Conservation (phyloP, 805 yeast genomes). For the Clavispora asparagi region DNA sequence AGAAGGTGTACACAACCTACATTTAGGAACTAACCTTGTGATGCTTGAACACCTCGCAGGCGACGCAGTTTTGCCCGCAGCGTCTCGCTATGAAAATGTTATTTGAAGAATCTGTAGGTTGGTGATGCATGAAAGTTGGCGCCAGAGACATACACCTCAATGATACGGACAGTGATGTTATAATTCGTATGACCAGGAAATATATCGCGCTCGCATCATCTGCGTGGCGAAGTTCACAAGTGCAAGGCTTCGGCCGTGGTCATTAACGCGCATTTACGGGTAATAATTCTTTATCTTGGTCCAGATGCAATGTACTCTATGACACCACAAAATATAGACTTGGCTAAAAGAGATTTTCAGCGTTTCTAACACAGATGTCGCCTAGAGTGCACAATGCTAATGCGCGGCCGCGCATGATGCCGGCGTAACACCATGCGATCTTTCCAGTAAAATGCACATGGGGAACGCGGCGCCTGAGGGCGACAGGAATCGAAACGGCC, state of each 20-base stretch:
- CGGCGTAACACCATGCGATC: not conserved
- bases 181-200: no score
- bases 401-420: not conserved
- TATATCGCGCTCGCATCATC: no score
- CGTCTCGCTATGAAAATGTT: not conserved
- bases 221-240: no score
- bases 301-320: not conserved
- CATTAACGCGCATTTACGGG: no score
- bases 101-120: not conserved
- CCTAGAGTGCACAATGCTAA: not conserved
- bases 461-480: not conserved
- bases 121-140: not conserved
- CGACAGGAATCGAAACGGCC: not conserved
- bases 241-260: no score
- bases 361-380: not conserved
- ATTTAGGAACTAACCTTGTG: not conserved
- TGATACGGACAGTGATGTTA: no score
- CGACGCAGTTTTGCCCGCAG: not conserved
- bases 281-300: no score
- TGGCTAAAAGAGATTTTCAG: no score
- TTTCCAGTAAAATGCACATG: not conserved
- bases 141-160: not conserved
- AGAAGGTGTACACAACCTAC: not conserved
- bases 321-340: not conserved
- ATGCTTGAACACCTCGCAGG: not conserved